These are phyloP conservation scores for Hypoxylon sp. DNA, from an alignment of 2,329 filamentous ascomycete species.

Conservation along the genomic window DNA sequence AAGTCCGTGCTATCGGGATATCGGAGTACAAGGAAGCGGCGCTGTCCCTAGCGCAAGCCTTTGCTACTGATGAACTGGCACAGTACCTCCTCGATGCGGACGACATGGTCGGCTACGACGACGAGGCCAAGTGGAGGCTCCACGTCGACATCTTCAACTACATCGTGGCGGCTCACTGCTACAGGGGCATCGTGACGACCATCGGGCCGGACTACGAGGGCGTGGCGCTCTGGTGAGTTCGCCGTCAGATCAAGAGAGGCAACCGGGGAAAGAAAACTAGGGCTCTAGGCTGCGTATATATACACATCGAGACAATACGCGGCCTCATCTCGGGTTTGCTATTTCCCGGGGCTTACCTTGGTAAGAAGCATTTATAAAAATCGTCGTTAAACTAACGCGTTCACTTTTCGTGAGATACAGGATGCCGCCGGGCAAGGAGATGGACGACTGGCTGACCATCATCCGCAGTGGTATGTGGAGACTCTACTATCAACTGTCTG, in stretches of 20 bases:
- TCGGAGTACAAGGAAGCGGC: conserved; percentile 80
- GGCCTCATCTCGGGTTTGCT: conserved; percentile 35
- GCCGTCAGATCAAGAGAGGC: conserved; percentile 37
- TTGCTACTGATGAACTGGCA: conserved; percentile 80
- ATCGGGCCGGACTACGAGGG: conserved; percentile 83
- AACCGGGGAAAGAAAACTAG: conserved; percentile 35
- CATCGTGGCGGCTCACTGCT: conserved; percentile 80
- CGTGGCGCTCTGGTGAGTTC: conserved; percentile 81
- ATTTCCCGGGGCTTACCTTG: conserved; percentile 36
- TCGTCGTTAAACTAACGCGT: conserved; percentile 37
- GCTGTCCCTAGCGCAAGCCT: conserved; percentile 80
- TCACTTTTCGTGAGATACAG: conserved; percentile 58
- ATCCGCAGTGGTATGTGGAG: conserved; percentile 84
- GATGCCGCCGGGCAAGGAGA: conserved; percentile 81
- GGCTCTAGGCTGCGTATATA: conserved; percentile 34
- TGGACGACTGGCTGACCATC: conserved; percentile 80
- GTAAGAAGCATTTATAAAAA: conserved; percentile 16
- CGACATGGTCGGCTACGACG: conserved; percentile 73
- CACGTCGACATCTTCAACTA: conserved; percentile 85
- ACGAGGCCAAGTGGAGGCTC: conserved; percentile 80
- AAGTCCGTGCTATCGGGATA: conserved; percentile 74
- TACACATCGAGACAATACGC: conserved; percentile 25
- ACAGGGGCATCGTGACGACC: conserved; percentile 80
- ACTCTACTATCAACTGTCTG: conserved; percentile 79
- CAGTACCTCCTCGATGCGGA: conserved; percentile 82